These are phyloP conservation scores for Hyaloscypha bicolor DNA, from an alignment of 495 filamentous ascomycete genomes.

Conservation along the genomic window DNA sequence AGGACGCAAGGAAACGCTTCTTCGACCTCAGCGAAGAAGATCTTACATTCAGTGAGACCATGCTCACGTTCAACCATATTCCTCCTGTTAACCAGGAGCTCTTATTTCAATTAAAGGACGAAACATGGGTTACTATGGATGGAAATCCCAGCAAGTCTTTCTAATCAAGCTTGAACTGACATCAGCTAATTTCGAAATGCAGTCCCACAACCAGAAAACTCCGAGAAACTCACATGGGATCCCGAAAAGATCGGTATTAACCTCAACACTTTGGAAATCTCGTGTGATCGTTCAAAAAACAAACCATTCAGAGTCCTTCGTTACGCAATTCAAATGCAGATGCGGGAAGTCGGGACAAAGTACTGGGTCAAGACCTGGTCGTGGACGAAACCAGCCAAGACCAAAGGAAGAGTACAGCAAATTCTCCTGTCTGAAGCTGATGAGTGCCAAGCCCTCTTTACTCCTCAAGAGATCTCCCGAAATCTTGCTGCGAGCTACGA, in stretches of 20 bases:
- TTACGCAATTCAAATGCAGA: constrained; percentile 8
- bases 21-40: not conserved
- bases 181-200: not conserved
- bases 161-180: not conserved
- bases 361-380: constrained; percentile 12
- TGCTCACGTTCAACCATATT: constrained; percentile 3
- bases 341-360: constrained; percentile 9
- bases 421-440: not conserved
- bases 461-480: not conserved
- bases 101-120: not conserved
- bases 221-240: not conserved
- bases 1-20: not conserved
- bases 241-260: not conserved
- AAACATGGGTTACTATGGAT: not conserved
- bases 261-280: not conserved
- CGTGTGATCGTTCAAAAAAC: not conserved
- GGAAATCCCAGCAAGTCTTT: not conserved
- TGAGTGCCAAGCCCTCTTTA: not conserved
- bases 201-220: constrained; percentile 5
- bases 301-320: constrained; percentile 3
- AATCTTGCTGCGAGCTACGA: constrained; percentile 9
- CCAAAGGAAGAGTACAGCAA: not conserved
- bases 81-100: not conserved
- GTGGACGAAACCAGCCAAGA: constrained; percentile 2
- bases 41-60: constrained; percentile 3